Conservation (phyloP, 352 stramenopile genomes). For the Phytopythium kandeliae region DNA sequence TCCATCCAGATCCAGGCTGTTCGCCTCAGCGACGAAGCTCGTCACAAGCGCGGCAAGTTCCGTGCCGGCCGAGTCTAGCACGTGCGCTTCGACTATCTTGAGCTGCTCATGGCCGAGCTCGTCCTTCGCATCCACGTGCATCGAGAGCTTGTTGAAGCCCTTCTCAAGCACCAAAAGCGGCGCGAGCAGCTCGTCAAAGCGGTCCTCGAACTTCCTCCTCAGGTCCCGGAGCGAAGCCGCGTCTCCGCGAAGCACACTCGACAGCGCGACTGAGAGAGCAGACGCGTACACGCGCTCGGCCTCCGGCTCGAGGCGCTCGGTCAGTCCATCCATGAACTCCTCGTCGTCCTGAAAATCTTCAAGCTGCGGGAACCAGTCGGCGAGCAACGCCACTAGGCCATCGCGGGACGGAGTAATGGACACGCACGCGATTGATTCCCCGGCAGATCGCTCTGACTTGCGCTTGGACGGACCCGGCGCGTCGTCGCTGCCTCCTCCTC, state of each 20-base stretch:
- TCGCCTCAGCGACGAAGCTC: conserved; percentile 59
- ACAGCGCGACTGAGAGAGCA: conserved; percentile 43
- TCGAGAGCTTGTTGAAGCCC: conserved; percentile 60
- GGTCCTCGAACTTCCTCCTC: conserved; percentile 69
- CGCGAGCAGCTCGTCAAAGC: conserved; percentile 55
- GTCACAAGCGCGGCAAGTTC: conserved; percentile 53
- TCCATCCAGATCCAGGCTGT: conserved; percentile 49
- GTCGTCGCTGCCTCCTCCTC: conserved; percentile 17
- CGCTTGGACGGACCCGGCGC: conserved; percentile 15
- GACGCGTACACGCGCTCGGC: conserved; percentile 45
- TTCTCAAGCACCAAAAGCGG: conserved; percentile 56
- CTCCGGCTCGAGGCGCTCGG: conserved; percentile 33
- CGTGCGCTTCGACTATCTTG: conserved; percentile 37
- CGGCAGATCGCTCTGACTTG: conserved; percentile 29
- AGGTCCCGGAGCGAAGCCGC: conserved; percentile 63
- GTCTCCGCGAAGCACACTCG: conserved; percentile 66
- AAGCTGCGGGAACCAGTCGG: conserved; percentile 37
- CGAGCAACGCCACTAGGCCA: conserved; percentile 37
- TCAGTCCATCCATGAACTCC: conserved; percentile 53
- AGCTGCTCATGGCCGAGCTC: conserved; percentile 34
- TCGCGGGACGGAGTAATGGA: conserved; percentile 49
- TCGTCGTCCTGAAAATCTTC: conserved; percentile 52
- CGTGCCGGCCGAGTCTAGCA: conserved; percentile 43
- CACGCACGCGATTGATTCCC: conserved; percentile 18
- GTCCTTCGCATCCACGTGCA: conserved; percentile 50